These are phyloP conservation scores for Clonostachys byssicola DNA, from an alignment of 2,329 filamentous ascomycete genomes.

Conservation along the genomic window DNA sequence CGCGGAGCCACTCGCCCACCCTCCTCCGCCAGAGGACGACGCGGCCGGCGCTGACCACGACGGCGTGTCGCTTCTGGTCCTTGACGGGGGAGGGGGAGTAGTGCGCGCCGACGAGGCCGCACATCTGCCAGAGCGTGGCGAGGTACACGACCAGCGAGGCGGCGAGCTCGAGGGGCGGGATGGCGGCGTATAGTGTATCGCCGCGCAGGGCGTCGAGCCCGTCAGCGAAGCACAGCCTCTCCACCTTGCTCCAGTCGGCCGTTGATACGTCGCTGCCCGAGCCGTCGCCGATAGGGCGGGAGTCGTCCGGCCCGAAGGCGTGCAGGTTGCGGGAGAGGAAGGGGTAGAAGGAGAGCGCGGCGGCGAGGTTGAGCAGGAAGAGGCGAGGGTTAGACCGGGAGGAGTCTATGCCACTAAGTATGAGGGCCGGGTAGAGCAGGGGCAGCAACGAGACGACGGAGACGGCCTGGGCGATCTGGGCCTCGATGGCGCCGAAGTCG, in stretches of 20 bases:
- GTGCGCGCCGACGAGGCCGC: not conserved
- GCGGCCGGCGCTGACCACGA: not conserved
- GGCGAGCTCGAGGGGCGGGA: not conserved
- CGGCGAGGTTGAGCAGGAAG: conserved; percentile 1
- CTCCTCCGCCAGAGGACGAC: not conserved
- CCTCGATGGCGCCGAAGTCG: conserved; percentile 13
- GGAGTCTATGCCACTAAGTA: conserved; percentile 3
- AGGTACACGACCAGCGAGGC: not conserved
- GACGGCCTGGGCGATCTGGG: conserved; percentile 10
- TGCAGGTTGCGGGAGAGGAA: conserved; percentile 16
- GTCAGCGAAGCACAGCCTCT: not conserved
- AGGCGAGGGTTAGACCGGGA: not conserved
- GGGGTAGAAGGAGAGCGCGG: conserved; percentile 12
- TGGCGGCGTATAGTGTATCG: not conserved
- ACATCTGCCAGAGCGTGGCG: not conserved
- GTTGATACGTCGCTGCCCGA: not conserved
- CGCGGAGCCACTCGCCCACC: not conserved
- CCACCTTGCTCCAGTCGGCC: not conserved
- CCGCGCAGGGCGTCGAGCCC: not conserved
- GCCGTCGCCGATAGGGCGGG: conserved; percentile 6
- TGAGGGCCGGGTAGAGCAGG: conserved; percentile 9
- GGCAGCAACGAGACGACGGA: conserved; percentile 13
- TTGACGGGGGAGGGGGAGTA: not conserved
- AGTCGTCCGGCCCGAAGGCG: conserved; percentile 4
- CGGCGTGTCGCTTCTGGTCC: not conserved